Percentiles rank a stretch among this genome's conserved stretches.
Evolutionary conservation across 805 yeast genomes (phyloP).

Genomic region (Candida oleophila): DNA sequence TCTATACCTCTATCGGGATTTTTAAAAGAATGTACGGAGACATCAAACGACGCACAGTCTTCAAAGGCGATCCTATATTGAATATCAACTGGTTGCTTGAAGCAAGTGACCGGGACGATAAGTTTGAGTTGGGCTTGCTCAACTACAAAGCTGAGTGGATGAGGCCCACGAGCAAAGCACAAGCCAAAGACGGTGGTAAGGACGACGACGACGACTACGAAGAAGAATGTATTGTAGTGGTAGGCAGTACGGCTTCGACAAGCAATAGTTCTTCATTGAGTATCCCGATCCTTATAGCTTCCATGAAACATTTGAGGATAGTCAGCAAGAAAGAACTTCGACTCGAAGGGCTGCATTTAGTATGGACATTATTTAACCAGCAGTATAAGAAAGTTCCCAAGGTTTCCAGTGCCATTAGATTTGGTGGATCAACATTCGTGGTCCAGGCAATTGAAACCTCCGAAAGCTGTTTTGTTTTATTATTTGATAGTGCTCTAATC

Average conservation of each 20-base stretch:
- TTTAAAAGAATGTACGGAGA: conserved; percentile 4
- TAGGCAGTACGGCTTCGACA: not conserved
- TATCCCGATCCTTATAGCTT: not conserved
- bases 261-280: not conserved
- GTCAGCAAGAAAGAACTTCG: not conserved
- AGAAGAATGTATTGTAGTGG: not conserved
- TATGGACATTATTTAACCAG: not conserved
- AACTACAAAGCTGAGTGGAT: conserved; percentile 1
- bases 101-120: conserved; percentile 6
- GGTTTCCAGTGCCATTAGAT: not conserved
- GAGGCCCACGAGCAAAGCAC: not conserved
- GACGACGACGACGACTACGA: not conserved
- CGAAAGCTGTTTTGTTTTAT: not conserved
- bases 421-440: not conserved
- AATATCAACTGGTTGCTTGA: conserved; percentile 14
- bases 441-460: not conserved
- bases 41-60: not conserved
- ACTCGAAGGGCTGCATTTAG: not conserved
- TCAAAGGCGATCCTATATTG: conserved; percentile 13
- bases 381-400: not conserved
- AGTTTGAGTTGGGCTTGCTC: not conserved
- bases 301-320: not conserved
- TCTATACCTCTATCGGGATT: conserved; percentile 28
- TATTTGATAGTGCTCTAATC: not conserved
- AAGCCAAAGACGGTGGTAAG: not conserved